Evolutionary conservation across 164 flowering plant species (phyloP), one percentile per base, ranked within the genome.

Genomic region (Akebia trifoliata): DNA sequence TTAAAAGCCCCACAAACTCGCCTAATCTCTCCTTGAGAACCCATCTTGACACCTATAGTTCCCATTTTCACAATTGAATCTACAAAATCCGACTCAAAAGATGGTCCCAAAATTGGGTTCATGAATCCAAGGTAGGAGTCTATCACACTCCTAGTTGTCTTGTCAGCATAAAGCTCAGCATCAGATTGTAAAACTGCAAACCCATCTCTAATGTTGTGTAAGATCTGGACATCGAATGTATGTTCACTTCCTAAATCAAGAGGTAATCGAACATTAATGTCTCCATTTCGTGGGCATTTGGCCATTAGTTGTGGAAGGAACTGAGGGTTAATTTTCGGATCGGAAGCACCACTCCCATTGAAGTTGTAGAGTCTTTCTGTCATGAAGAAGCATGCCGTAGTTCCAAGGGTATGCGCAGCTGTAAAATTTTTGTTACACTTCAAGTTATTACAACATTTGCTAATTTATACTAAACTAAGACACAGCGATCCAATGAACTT

Each of bases 321-420:
- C 0, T 14, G 18, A 0, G 85, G 83, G 60, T 78, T 74, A 44
- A 88, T 88, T 0, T 78, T 60, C 0, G 93, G 93, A 60, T 83
- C 93, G 1, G 93, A 68, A 28, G 80, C 81, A 0, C 72, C 78
- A 0, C 60, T 54, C 0, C 21, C 42, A 0, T 74, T 75, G 20
- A 82, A 88, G 53, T 72, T 56, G 83, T 88, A 88, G 8, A 85
- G 83, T 47, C 96, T 47, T 8, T 57, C 54, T n/a, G 66, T 71
- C 82, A 85, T 69, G 80, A 88, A 88, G 81, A 85, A 84, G 65
- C 96, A 88, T 30, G 96, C 93, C 3, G 96, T 81, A 25, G 90
- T 85, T 38, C 96, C 96, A 31, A 88, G 81, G 22, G 93, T 81
- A 49, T 88, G 96, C 49, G 93, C 96, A 54, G 77, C 96, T 88